Evolutionary conservation across 768 basidiomycete species (phyloP).

Genomic region (Boletus rubroflammeus): DNA sequence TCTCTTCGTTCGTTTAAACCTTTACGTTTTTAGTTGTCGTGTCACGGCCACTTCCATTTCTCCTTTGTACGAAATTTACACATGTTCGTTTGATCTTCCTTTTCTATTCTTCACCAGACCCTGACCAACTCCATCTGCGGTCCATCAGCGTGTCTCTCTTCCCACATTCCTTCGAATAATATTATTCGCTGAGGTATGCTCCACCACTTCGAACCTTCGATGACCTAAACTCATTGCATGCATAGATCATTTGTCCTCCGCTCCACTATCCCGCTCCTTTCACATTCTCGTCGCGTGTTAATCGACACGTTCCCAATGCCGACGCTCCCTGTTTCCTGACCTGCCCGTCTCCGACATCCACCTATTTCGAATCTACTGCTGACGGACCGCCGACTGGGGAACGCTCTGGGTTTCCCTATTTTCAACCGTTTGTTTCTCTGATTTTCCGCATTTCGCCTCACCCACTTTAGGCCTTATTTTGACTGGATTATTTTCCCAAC

Average conservation of each 20-base stretch:
- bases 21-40: neutral
- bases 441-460: neutral
- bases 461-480: neutral
- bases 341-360: neutral
- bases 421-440: neutral
- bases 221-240: neutral
- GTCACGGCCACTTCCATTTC: neutral
- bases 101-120: neutral
- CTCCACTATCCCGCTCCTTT: slow-evolving; percentile 6
- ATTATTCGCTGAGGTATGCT: slow-evolving; percentile 16
- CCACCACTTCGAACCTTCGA: neutral
- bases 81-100: neutral
- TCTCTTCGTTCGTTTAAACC: slow-evolving; percentile 7
- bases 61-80: neutral
- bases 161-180: slow-evolving; percentile 11
- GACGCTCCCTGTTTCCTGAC: slow-evolving; percentile 3
- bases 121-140: neutral
- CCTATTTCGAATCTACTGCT: neutral
- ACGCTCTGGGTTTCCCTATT: neutral
- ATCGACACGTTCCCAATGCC: neutral
- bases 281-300: neutral
- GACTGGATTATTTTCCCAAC: neutral
- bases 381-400: neutral
- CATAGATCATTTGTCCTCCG: slow-evolving; percentile 1
- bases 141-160: neutral